Base-by-base conservation (phyloP, 2,329 filamentous ascomycete genomes). In the Penicillium sp. region DNA sequence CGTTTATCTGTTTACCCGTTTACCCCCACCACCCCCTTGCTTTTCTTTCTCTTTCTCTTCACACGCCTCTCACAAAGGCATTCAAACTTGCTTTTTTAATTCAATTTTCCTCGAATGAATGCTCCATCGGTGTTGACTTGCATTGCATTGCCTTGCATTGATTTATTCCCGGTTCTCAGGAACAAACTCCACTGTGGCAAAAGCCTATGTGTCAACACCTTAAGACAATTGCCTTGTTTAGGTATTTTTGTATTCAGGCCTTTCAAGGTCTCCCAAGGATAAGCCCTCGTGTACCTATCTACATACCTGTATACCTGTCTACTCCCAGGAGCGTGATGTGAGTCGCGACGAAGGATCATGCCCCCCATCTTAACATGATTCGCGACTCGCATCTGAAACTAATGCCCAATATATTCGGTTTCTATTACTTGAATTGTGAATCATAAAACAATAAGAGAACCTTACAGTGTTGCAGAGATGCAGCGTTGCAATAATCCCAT, bases 121-220 rank as follows among this genome's bases (percentile, higher is more conserved):
- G 25, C 25, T 42, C 31, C 37, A 42, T 42, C 31, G 33, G 38
- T 44, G 33, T 44, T 61, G 60, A 63, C 58, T 61, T 38, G 61
- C 63, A 62, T 58, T 58, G 56, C 61, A 60, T 61, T 54, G 38
- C 62, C 62, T 65, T 65, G 58, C 63, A 61, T 64, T 17, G 26
- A 30, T 40, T 50, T 50, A 9, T 45, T 62, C 53, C 61, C 63
- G 60, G 47, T 42, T 61, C 53, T 55, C 63, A 54, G 61, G 58
- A 60, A 62, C 59, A 33, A 28, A 40, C 31, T 30, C 26, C 2
- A 25, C 25, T 25, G 51, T 52, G 48, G 50, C 54, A 14, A 59
- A 59, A 57, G 44, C 52, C 49, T 51, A 58, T 61, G 38, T 46
- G 46, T 17, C 45, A 53, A 40, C 22, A 49, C 51, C 54, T 50